Evolutionary conservation across 2,329 filamentous ascomycete species (phyloP), one percentile per base, ranked within the genome.

Genomic region (Cladosporium cucumerinum): DNA sequence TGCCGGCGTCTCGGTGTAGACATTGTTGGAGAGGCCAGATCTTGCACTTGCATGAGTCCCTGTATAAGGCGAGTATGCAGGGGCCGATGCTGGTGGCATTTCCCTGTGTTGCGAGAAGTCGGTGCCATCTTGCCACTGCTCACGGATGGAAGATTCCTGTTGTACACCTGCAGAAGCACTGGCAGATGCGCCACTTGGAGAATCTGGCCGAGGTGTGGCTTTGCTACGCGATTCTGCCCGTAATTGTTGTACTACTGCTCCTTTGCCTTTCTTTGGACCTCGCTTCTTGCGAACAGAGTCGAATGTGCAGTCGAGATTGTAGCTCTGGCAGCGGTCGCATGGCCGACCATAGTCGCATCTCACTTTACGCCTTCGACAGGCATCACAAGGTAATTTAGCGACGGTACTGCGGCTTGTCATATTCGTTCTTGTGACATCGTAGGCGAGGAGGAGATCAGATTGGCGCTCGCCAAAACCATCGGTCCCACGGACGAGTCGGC

Each of bases 301-400:
- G 49, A 66, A 64, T 4, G 67, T 62, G 61, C 67, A 66, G 14
- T 51, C 30, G 12, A 68, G 57, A 21, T 59, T 32, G 30, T 66
- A 63, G 25, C 61, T 65, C 14, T 49, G 16, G 46, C 67, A 69
- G 36, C 67, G 48, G 39, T 68, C 66, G 61, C 67, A 69, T n/a
- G 66, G 67, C 23, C 39, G 55, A 7, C 51, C 63, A 57, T 69
- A 69, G 26, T 68, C 65, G 54, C 67, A 69, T 28, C 65, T 64
- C 10, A 69, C 66, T 25, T 69, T 69, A 3, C 67, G 59, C 26
- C 57, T 43, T 12, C 67, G 64, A 25, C 67, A 68, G 32, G 66
- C 63, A 36, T 66, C 61, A 57, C 63, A 66, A 21, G 67, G 63
- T 16, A 64, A 52, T 66, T 65, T 57, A 25, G 23, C 26, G 14